Percentiles rank a stretch among this genome's conserved stretches.
Conservation (phyloP, 441 rosid species). For the Euphorbia corollata region DNA sequence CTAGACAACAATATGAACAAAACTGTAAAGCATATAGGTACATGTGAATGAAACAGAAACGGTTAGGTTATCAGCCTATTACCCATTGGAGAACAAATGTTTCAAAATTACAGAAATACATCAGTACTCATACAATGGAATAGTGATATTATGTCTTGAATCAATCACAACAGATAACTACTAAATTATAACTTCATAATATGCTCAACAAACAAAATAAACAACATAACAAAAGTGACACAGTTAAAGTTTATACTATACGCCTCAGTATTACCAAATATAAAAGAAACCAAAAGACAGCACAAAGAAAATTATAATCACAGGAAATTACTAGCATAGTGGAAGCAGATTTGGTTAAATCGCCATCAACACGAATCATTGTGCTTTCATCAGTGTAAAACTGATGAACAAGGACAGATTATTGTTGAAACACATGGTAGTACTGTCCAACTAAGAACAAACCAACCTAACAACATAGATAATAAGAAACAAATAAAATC, state of each 20-base stretch:
- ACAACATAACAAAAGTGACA: too few species aligned
- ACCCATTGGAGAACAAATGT: background rate
- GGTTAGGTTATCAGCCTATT: too few species aligned
- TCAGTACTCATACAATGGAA: background rate
- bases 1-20: too few species aligned
- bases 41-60: too few species aligned
- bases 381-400: slow-evolving; percentile 77
- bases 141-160: background rate
- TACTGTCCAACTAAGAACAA: slow-evolving; percentile 86
- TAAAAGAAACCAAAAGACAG: too few species aligned
- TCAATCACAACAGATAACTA: too few species aligned
- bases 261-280: too few species aligned
- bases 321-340: slow-evolving; percentile 51
- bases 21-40: too few species aligned
- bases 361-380: slow-evolving; percentile 72
- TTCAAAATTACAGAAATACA: background rate
- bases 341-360: slow-evolving; percentile 50
- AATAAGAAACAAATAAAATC: background rate
- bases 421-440: slow-evolving; percentile 70
- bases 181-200: too few species aligned
- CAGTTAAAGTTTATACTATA: too few species aligned
- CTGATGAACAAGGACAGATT: slow-evolving; percentile 71
- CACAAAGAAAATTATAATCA: too few species aligned
- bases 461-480: slow-evolving; percentile 50
- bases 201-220: too few species aligned